These are phyloP conservation scores for Leishmania major DNA, from an alignment of 208 protist genomes.

Conservation along the genomic window DNA sequence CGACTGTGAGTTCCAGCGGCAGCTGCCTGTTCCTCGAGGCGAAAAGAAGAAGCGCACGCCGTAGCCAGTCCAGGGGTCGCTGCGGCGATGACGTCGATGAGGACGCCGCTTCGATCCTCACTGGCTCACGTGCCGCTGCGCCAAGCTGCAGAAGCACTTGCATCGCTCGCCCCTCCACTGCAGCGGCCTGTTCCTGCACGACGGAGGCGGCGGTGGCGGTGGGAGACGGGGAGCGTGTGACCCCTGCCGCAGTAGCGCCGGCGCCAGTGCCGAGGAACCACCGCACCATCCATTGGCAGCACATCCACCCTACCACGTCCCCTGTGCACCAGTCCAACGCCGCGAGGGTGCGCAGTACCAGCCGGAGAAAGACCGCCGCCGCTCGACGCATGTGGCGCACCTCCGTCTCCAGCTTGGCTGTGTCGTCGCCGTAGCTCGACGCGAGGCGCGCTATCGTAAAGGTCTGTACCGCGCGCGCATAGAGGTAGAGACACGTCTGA, in stretches of 20 bases:
- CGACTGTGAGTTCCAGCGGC: constrained; percentile 44
- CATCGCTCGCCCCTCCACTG: constrained; percentile 27
- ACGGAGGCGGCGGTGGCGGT: neutral
- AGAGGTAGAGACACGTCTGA: constrained; percentile 13
- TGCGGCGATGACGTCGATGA: neutral
- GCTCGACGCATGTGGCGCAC: constrained; percentile 13
- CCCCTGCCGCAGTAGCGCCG: neutral
- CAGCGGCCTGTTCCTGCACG: neutral
- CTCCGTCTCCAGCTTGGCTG: constrained; percentile 8
- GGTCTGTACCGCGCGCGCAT: constrained; percentile 17
- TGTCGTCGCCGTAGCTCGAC: neutral
- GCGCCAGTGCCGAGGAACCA: constrained; percentile 27
- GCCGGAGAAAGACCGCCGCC: constrained; percentile 15
- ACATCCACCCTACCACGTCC: constrained; percentile 14
- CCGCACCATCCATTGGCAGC: constrained; percentile 17
- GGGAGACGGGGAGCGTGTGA: neutral
- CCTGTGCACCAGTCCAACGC: constrained; percentile 33
- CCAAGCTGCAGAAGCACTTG: constrained; percentile 30
- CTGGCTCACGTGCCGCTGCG: neutral
- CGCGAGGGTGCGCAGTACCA: constrained; percentile 16
- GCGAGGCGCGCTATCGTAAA: constrained; percentile 18
- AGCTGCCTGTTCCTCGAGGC: constrained; percentile 11
- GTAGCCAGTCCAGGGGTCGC: constrained; percentile 24
- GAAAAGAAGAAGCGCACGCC: constrained; percentile 42
- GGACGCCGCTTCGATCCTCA: neutral